Base-by-base conservation (phyloP, 169 alveolate genomes). In the Plasmodium yoelii region DNA sequence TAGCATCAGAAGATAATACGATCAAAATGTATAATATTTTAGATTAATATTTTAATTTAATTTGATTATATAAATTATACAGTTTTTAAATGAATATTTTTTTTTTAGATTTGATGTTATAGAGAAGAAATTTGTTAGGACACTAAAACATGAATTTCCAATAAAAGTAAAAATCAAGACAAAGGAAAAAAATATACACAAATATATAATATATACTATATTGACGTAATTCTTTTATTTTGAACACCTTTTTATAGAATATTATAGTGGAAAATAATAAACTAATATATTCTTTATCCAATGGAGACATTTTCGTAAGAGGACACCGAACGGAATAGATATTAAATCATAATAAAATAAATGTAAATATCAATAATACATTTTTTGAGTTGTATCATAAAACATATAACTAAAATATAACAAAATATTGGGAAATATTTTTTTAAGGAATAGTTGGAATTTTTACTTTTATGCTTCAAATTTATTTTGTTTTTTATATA, bases 1-100 rank as follows among this genome's bases (percentile, higher is more conserved):
- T 80, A 80, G 90, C 84, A 60, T 80, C 90, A 65, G 90, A 80
- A 44, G 90, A 80, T 26, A 68, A 80, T 26, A 80, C 90, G 49
- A 53, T 80, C 26, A 80, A 80, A 80, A 80, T 80, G 90, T 80
- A 80, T 2, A 53, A 80, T 67, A 80, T 47, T 53, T 47, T 24
- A 77, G 26, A 51, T 77, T 77, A 63, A 61, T 51, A 7, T 64
- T 47, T 77, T 57, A 42, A 44, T 80, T 80, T 15, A 42, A 55
- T 67, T 51, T 56, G 2, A 59, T 47, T 28, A 26, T 34, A 34
- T 57, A 22, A 46, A 55, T 26, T 61, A 73, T 61, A 73, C 24
- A 73, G 19, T 65, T 67, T 53, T 80, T 39, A 55, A 53, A 51
- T 80, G 39, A 3, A 9, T 69, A 34, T 44, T 28, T 9, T 49